Evolutionary conservation across 1,284 basidiomycete genomes (phyloP).

Genomic region (Pholiota adiposa): DNA sequence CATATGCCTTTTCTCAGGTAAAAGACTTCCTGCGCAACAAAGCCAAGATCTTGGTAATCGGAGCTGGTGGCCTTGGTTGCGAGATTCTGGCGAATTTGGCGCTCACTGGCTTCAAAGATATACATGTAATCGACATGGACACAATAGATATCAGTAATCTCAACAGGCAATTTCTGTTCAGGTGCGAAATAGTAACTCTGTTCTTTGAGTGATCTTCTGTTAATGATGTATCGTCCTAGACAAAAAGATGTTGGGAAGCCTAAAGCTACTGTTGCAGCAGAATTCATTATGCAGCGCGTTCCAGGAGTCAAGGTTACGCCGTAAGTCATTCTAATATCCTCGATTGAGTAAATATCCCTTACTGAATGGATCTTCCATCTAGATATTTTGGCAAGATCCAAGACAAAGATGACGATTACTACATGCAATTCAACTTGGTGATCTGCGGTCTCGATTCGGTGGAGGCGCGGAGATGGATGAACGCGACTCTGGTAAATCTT

Average conservation of each 20-base stretch:
- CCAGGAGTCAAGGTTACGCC: conserved; percentile 94
- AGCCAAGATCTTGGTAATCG: conserved; percentile 96
- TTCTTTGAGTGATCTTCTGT: neutral
- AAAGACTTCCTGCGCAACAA: conserved; percentile 85
- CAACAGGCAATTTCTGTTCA: conserved; percentile 97
- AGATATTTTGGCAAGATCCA: conserved; percentile 98
- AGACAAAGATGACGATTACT: conserved; percentile 96
- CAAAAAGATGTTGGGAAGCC: conserved; percentile 92
- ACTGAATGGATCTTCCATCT: conserved; percentile 22
- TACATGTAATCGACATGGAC: conserved; percentile 99
- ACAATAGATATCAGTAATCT: conserved; percentile 99
- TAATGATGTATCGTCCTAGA: conserved; percentile 43
- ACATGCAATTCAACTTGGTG: conserved; percentile 95
- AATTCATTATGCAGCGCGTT: conserved; percentile 94
- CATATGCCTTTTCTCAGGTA: conserved; percentile 52
- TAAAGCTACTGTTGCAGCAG: conserved; percentile 93
- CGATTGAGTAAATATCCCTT: neutral
- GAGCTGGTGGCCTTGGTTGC: conserved; percentile 93
- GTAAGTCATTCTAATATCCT: conserved; percentile 48
- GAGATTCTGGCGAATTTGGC: conserved; percentile 95
- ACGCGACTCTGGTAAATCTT: conserved; percentile 94
- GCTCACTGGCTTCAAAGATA: conserved; percentile 94
- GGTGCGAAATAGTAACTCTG: conserved; percentile 53
- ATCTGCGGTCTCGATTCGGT: conserved; percentile 99
- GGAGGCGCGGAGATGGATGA: conserved; percentile 98